phyloP scores from a whole-genome alignment of 2,329 filamentous ascomycete genomes.

The Colletotrichum plurivorum region DNA sequence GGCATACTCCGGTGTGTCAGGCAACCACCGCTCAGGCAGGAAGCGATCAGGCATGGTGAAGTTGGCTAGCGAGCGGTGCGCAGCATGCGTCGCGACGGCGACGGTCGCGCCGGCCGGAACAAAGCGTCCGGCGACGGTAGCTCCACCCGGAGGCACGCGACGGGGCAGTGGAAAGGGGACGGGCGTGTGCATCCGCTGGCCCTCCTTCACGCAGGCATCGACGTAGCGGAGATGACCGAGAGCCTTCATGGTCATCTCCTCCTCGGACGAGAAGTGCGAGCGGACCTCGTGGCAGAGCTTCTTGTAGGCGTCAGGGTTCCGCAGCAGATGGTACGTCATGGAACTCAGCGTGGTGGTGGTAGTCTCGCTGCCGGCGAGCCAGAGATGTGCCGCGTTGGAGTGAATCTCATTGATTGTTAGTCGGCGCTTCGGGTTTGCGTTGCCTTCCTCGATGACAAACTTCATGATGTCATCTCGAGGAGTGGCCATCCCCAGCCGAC shows the following conservation, averaged over 20 bases:
- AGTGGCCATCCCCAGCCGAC: not conserved
- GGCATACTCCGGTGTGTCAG: not conserved
- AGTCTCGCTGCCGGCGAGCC: slow-evolving; percentile 53
- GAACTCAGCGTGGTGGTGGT: slow-evolving; percentile 52
- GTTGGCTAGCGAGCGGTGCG: not conserved
- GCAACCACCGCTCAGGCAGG: not conserved
- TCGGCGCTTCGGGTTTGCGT: not conserved
- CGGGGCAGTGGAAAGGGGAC: not conserved
- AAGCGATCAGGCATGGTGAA: not conserved
- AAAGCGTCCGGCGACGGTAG: not conserved
- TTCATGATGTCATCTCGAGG: not conserved
- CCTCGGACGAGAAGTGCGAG: not conserved
- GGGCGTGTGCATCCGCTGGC: not conserved
- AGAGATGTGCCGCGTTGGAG: not conserved
- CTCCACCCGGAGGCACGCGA: not conserved
- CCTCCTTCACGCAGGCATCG: not conserved
- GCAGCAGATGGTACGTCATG: slow-evolving; percentile 55
- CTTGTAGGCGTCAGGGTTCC: slow-evolving; percentile 46
- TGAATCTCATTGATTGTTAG: not conserved
- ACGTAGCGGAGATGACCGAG: not conserved
- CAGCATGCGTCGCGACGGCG: not conserved
- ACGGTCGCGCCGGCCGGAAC: not conserved
- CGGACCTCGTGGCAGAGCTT: slow-evolving; percentile 51
- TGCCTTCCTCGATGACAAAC: not conserved
- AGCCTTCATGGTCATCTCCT: not conserved